Percentiles rank a stretch among this genome's conserved stretches.
These are phyloP conservation scores for Colletotrichum orchidophilum DNA, from an alignment of 2,329 filamentous ascomycete species.

Conservation along the genomic window DNA sequence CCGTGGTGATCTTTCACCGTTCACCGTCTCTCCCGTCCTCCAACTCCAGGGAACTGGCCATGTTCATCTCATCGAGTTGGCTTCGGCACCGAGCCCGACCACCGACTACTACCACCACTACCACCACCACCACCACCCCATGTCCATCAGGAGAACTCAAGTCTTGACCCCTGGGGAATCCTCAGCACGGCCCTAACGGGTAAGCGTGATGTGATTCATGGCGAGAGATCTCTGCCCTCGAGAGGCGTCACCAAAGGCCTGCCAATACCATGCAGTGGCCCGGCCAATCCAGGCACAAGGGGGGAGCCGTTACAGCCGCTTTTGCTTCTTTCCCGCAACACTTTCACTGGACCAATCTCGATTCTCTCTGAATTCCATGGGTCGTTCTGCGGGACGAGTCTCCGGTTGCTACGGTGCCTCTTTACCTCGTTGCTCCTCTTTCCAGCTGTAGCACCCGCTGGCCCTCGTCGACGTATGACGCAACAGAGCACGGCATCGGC, in stretches of 20 bases:
- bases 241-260: not conserved
- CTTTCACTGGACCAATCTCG: not conserved
- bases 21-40: not conserved
- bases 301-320: conserved; percentile 22
- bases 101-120: not conserved
- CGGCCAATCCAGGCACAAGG: conserved; percentile 23
- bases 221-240: not conserved
- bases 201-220: conserved; percentile 11
- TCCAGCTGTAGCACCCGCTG: not conserved
- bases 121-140: not conserved
- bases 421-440: not conserved
- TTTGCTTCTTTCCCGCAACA: not conserved
- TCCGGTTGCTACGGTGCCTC: not conserved
- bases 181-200: not conserved
- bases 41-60: not conserved
- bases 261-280: conserved; percentile 10
- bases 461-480: conserved; percentile 26
- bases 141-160: not conserved
- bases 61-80: conserved; percentile 3
- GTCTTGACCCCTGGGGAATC: not conserved
- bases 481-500: conserved; percentile 31
- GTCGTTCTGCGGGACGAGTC: not conserved
- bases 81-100: not conserved
- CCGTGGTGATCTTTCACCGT: not conserved
- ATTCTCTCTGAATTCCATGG: too few relatives aligned